These are phyloP conservation scores for Aegilops speltoides DNA, from an alignment of 176 grass and related monocot genomes.

Conservation along the genomic window DNA sequence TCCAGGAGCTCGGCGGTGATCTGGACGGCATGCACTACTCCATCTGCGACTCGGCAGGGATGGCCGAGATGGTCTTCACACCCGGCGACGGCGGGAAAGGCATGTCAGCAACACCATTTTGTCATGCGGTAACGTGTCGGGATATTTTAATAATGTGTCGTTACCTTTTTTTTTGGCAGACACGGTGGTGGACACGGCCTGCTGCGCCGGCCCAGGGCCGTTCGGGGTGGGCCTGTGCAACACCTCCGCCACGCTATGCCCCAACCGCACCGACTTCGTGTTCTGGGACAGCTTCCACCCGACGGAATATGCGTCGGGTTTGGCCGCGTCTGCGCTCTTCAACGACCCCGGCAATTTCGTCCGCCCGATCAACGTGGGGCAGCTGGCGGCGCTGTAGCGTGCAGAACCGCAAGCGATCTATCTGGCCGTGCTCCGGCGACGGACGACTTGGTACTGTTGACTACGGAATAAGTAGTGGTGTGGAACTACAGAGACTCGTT, in stretches of 20 bases:
- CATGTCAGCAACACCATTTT: background rate
- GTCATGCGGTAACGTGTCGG: too few relatives aligned
- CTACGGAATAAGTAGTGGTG: slow-evolving; percentile 8
- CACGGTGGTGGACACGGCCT: slow-evolving; percentile 29
- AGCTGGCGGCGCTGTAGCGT: slow-evolving; percentile 42
- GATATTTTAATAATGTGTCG: too few relatives aligned
- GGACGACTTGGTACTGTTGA: background rate
- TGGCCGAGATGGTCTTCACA: background rate
- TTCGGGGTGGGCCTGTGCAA: background rate
- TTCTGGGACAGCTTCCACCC: slow-evolving; percentile 82
- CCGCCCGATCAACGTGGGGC: slow-evolving; percentile 59
- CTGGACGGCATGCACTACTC: slow-evolving; percentile 50
- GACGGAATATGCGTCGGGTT: slow-evolving; percentile 24
- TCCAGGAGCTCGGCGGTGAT: background rate
- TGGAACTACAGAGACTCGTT: background rate
- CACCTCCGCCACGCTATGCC: slow-evolving; percentile 21
- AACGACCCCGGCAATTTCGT: slow-evolving; percentile 27
- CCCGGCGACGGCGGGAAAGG: background rate
- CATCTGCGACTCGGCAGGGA: slow-evolving; percentile 15
- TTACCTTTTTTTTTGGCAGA: background rate
- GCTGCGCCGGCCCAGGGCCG: slow-evolving; percentile 26
- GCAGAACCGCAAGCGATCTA: background rate
- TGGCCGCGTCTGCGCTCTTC: slow-evolving; percentile 36
- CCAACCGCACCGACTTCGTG: slow-evolving; percentile 33
- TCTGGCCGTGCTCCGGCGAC: background rate